Base-by-base conservation (phyloP, 306 rosid species). In the Lathyrus oleraceus region DNA sequence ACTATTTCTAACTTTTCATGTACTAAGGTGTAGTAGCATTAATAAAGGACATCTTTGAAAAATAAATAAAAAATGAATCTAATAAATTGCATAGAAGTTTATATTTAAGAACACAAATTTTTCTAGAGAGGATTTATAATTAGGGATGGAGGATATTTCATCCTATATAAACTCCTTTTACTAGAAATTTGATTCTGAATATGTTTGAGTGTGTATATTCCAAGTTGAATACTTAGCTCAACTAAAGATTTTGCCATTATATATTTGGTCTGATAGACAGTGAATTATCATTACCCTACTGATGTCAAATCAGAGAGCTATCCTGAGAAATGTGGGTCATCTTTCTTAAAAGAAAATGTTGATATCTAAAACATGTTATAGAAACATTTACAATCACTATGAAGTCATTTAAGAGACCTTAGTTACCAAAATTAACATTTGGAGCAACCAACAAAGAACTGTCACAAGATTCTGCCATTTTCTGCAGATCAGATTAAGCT, bases 401-500 rank as follows among this genome's bases (percentile, higher is more conserved):
- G 30, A 17, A 25, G 58, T 58, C 23, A 40, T 64, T 56, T 15
- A 10, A 28, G 57, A 38, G 52, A 20, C 38, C 2, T 35, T 52
- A 35, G 57, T 38, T 56, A 70, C 68, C 44, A 27, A 20, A 25
- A 19, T 59, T 38, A 59, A 65, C 64, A 38, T 35, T 65, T 65
- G 61, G 21, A 54, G 17, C 19, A 68, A 44, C 25, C 25, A 16
- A 61, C 45, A 61, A 38, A 59, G 14, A 65, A 70, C 66, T 27
- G 43, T 14, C 56, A 51, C 3, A 2, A 21, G 6, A 51, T 27
- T 19, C 70, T 62, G 70, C 27, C 36, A 67, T 69, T 67, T 42
- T 75, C 38, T 19, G 65, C 53, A 77, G 53, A 59, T 39, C 62
- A 45, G 69, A 72, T 75, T 36, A 81, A 75, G 71, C 65, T 67